Conservation (phyloP, 31 red algal species). For the Asparagopsis taxiformis region DNA sequence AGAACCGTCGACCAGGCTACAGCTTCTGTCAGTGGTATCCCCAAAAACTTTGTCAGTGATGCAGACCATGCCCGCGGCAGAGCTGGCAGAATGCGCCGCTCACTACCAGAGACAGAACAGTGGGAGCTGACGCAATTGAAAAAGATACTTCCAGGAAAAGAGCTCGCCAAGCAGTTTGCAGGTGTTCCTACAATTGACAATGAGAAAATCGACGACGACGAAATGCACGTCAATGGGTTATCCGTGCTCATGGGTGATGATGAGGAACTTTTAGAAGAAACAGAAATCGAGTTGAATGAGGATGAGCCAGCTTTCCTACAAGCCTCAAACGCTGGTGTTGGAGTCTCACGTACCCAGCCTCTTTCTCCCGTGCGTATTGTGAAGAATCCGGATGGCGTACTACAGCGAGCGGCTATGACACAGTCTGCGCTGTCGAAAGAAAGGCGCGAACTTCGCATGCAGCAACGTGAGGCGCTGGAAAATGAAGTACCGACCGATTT, state of each 20-base stretch:
- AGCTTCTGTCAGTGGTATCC: constrained; percentile 52
- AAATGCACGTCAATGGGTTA: constrained; percentile 1
- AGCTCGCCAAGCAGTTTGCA: constrained; percentile 44
- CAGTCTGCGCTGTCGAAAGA: constrained; percentile 89
- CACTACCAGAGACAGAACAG: constrained; percentile 80
- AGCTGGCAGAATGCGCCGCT: constrained; percentile 36
- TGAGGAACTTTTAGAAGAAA: constrained; percentile 64
- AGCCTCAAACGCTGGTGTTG: constrained; percentile 24
- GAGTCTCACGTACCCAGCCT: constrained; percentile 65
- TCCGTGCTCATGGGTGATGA: constrained; percentile 56
- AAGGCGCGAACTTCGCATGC: constrained; percentile 75
- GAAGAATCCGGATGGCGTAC: constrained; percentile 89
- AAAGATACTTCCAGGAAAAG: constrained; percentile 66
- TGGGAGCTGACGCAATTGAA: constrained; percentile 89
- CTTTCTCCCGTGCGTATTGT: constrained; percentile 92
- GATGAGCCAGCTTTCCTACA: constrained; percentile 81
- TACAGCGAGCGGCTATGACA: constrained; percentile 90
- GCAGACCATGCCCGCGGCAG: constrained; percentile 9
- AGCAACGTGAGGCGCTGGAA: constrained; percentile 71
- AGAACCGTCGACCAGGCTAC: background rate
- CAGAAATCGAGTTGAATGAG: constrained; percentile 94
- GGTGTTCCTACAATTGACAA: constrained; percentile 22
- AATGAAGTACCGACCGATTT: constrained; percentile 74
- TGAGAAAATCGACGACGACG: constrained; percentile 41
- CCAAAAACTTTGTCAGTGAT: constrained; percentile 22